A percentile compares a stretch with the other conserved stretches of the same genome.
Conservation (phyloP, 805 yeast genomes). For the Wickerhamomyces strasburgensis region DNA sequence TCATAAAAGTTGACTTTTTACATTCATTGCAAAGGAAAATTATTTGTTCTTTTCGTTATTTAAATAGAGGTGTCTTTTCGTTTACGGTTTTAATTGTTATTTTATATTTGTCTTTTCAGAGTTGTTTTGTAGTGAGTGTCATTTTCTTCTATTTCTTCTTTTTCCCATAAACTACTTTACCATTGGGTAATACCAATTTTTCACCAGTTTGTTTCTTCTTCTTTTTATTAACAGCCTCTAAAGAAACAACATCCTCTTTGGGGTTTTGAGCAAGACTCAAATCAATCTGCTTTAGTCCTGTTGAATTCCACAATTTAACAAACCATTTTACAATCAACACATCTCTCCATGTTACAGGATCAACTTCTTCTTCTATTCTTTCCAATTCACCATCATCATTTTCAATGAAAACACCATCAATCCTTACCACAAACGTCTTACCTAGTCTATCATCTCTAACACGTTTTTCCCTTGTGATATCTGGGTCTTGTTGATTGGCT, state of each 20-base stretch:
- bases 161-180: constrained; percentile 43
- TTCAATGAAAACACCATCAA: constrained; percentile 54
- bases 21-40: too few relatives aligned
- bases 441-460: constrained; percentile 30
- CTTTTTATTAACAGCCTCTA: constrained; percentile 17
- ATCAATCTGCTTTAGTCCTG: constrained; percentile 12
- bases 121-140: too few relatives aligned
- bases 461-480: constrained; percentile 13
- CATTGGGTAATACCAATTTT: constrained; percentile 52
- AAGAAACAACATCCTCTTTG: constrained; percentile 1
- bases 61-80: background rate
- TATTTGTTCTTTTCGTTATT: background rate
- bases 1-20: constrained; percentile 1
- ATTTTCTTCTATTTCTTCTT: constrained; percentile 14
- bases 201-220: constrained; percentile 36
- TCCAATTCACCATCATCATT: constrained; percentile 34
- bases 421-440: constrained; percentile 49
- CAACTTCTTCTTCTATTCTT: constrained; percentile 35
- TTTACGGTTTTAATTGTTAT: too few relatives aligned
- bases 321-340: constrained; percentile 41
- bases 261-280: constrained; percentile 6
- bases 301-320: constrained; percentile 37
- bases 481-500: constrained; percentile 54
- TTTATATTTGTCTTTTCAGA: too few relatives aligned
- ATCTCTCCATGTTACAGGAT: constrained; percentile 45